Evolutionary conservation across 805 yeast species (phyloP), one percentile per base, ranked within the genome.

Genomic region (Schizosaccharomyces octosporus): DNA sequence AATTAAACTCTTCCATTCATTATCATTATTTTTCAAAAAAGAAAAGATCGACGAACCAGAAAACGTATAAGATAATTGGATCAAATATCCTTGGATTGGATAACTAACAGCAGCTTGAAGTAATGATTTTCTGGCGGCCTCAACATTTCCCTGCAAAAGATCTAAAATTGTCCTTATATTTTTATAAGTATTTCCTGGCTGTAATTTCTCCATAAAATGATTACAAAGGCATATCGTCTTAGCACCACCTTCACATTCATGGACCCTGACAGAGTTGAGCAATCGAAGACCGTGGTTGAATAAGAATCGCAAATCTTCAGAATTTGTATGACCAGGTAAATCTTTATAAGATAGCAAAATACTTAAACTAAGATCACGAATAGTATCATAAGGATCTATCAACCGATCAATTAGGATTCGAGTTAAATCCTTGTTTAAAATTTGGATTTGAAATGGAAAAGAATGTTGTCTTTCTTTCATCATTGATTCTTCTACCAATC

Each of bases 221-320:
- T 75, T 75, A 21, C 83, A 63, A 67, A 81, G 76, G 66, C 79
- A 80, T 36, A 84, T 72, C 17, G 82, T 73, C 48, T 81, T 78
- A 0, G 95, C 88, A 7, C 89, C 95, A 29, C 86, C 83, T 63
- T 88, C 96, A 57, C 85, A 82, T 63, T 76, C 80, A 61, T 88
- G 80, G 48, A 83, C 81, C 70, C 72, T 69, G 71, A 73, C 61
- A 62, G 73, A 67, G 62, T 70, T 11, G 71, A 74, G 60, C 65
- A 72, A 32, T 43, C 39, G 7, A 62, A 63, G 11, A 66, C 66
- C 63, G 48, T 63, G 43, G 55, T 67, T 64, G 19, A 72, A 67
- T 15, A 72, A 17, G 15, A 29, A 24, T 1, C n/a, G 4, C 7
- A 29, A 21, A 3, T 51, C 57, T 17, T 21, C 31, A 6, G 11